Base-by-base conservation (phyloP, 1,139 yeast species). In the Magnusiomyces tetraspermus region DNA sequence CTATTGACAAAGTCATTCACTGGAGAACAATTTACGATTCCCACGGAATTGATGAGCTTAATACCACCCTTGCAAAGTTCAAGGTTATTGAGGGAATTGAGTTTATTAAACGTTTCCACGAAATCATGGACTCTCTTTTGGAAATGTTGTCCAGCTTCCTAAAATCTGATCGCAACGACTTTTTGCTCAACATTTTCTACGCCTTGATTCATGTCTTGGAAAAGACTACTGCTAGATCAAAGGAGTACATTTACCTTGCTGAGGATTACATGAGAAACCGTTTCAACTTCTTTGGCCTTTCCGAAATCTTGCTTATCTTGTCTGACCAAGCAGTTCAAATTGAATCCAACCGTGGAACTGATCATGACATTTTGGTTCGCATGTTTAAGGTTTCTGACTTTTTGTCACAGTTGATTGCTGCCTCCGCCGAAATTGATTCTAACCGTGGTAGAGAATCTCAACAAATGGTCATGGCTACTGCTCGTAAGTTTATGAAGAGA, bases 1-100 rank as follows among this genome's bases (percentile, higher is more conserved):
- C 83, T 3, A 74, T 84, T 57, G 81, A 78, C 51, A 75, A 76
- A 51, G 71, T 87, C 53, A 68, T 83, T 60, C 77, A 76, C 58
- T 82, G 80, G 76, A 80, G 73, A 57, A 67, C 74, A 50, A 69
- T 75, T 40, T 76, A 74, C 61, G 74, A 71, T 43, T 58, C 60
- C 44, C 59, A 59, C 48, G 61, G 61, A 3, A 54, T 53, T 26
- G 61, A 61, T 11, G 66, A 63, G 50, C 51, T 63, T 36, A 60
- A 60, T 61, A 42, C 76, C 72, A 60, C 61, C 21, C 55, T 63
- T 26, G 46, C 48, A 21, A 60, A 61, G 52, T 61, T 61, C 51
- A 62, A 58, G 46, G 51, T 54, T 17, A 61, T 64, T 38, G 67
- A 65, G 10, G 59, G 60, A 11, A 54, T 55, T 11, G 68, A 65